Evolutionary conservation across 148 eudicot species (phyloP).

Genomic region (Persicaria tinctoria): DNA sequence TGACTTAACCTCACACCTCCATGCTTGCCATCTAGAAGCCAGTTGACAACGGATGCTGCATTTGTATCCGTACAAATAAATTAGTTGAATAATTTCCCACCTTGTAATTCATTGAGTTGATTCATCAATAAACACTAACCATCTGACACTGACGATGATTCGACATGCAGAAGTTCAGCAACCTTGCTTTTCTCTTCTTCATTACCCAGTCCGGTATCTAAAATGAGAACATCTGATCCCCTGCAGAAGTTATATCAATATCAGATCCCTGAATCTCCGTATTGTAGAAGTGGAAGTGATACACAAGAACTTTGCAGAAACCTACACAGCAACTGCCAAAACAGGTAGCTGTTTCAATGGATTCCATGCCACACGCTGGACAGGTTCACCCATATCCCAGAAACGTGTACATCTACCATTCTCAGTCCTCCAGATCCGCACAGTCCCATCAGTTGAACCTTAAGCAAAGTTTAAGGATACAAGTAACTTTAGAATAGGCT

Average conservation of each 20-base stretch:
- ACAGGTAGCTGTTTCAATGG: constrained; percentile 67
- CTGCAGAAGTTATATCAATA: constrained; percentile 29
- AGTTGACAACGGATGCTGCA: constrained; percentile 39
- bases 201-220: constrained; percentile 64
- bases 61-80: neutral
- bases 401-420: constrained; percentile 80
- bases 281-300: neutral
- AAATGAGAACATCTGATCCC: constrained; percentile 61
- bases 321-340: constrained; percentile 84
- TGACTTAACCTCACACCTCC: constrained; percentile 71
- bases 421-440: constrained; percentile 87
- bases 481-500: neutral
- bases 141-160: constrained; percentile 31
- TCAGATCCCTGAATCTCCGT: neutral
- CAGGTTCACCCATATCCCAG: constrained; percentile 73
- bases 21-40: constrained; percentile 64
- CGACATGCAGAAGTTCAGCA: constrained; percentile 56
- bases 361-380: constrained; percentile 84
- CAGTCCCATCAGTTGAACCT: constrained; percentile 93
- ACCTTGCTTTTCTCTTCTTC: constrained; percentile 60
- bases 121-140: constrained; percentile 36
- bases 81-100: neutral
- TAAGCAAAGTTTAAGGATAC: neutral
- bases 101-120: neutral
- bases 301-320: constrained; percentile 7